These are phyloP conservation scores for Sesbania bispinosa DNA, from an alignment of 306 rosid species.

Conservation along the genomic window DNA sequence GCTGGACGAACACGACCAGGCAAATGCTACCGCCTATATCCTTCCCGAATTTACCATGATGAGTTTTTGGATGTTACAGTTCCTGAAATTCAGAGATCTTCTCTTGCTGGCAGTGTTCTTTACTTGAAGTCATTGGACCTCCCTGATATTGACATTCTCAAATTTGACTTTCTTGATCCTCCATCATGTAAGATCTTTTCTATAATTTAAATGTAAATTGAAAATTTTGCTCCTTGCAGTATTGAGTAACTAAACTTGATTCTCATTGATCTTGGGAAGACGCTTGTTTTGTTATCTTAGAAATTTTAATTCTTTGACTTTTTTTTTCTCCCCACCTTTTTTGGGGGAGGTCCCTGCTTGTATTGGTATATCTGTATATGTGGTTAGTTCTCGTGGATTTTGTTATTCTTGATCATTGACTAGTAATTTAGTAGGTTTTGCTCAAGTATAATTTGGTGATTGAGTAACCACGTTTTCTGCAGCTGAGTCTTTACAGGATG, in stretches of 20 bases:
- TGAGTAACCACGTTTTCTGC: slow-evolving; percentile 46
- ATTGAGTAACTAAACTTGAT: slow-evolving; percentile 9
- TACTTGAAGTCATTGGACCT: slow-evolving; percentile 96
- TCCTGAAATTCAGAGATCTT: slow-evolving; percentile 95
- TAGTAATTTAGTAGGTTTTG: neutral
- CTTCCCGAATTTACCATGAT: slow-evolving; percentile 61
- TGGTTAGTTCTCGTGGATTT: slow-evolving; percentile 1
- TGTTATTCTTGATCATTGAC: slow-evolving; percentile 1
- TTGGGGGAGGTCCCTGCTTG: neutral
- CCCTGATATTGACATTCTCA: slow-evolving; percentile 86
- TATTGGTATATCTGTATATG: neutral
- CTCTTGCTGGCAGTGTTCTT: slow-evolving; percentile 92
- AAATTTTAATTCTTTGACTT: slow-evolving; percentile 2
- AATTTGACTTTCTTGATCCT: slow-evolving; percentile 89
- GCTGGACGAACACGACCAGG: slow-evolving; percentile 98
- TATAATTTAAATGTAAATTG: neutral
- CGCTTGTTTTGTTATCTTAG: neutral
- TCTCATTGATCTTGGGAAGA: neutral
- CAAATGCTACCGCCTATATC: slow-evolving; percentile 89
- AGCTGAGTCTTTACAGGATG: slow-evolving; percentile 91
- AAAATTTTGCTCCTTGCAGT: slow-evolving; percentile 3
- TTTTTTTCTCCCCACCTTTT: neutral
- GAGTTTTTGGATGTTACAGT: slow-evolving; percentile 84
- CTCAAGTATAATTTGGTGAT: slow-evolving; percentile 13
- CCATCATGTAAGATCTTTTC: slow-evolving; percentile 63